A percentile compares a stretch with the other conserved stretches of the same genome.
These are phyloP conservation scores for Trypanosoma boissoni DNA, from an alignment of 208 protist species.

Conservation along the genomic window DNA sequence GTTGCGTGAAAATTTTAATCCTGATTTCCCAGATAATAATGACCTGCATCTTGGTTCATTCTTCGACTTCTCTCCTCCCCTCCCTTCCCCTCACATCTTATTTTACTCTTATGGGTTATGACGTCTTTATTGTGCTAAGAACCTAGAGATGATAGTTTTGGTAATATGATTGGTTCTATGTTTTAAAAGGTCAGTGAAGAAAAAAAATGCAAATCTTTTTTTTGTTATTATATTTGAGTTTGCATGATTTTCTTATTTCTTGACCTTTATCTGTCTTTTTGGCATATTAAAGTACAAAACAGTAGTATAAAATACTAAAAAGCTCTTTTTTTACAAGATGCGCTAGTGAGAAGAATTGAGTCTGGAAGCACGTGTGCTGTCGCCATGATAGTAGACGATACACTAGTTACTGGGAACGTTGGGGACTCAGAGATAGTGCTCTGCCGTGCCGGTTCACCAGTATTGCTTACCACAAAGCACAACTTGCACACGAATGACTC, in stretches of 20 bases:
- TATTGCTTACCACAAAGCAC: conserved; percentile 84
- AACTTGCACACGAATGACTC: conserved; percentile 65
- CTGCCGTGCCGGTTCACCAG: conserved; percentile 57
- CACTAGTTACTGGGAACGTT: conserved; percentile 84
- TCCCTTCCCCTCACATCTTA: too few species aligned
- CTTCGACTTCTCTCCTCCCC: too few species aligned
- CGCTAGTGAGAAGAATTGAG: conserved; percentile 74
- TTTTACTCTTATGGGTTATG: too few species aligned
- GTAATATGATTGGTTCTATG: conserved; percentile 15
- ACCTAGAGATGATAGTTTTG: not conserved
- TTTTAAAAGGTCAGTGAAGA: conserved; percentile 20
- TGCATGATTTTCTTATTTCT: conserved; percentile 23
- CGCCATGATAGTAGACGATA: conserved; percentile 80
- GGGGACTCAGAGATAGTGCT: conserved; percentile 87
- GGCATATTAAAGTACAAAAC: too few species aligned
- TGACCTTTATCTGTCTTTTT: too few species aligned
- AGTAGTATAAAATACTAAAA: too few species aligned
- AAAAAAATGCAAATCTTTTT: conserved; percentile 4
- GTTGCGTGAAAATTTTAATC: too few species aligned
- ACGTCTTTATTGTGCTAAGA: too few species aligned
- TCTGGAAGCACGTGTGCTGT: conserved; percentile 85
- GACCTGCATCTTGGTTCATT: too few species aligned
- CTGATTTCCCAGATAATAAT: too few species aligned
- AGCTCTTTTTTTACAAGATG: conserved; percentile 53
- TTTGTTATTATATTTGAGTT: conserved; percentile 9